These are phyloP conservation scores for Spathaspora arborariae DNA, from an alignment of 805 yeast species.

Conservation along the genomic window DNA sequence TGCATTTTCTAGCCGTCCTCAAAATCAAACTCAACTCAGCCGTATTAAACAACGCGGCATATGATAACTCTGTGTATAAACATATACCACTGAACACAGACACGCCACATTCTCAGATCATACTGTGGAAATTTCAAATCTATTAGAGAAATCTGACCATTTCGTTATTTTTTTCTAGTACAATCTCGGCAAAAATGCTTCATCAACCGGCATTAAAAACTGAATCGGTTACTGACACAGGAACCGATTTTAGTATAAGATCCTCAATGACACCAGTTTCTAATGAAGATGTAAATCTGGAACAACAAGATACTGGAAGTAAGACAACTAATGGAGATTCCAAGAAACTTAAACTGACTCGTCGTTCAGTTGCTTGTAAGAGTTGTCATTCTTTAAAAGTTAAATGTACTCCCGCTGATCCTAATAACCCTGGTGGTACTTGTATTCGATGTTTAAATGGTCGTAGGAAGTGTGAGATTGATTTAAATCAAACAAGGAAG, in stretches of 20 bases:
- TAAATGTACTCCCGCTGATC: constrained; percentile 72
- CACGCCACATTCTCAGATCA: neutral
- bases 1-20: neutral
- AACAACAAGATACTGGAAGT: neutral
- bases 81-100: neutral
- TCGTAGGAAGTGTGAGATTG: constrained; percentile 62
- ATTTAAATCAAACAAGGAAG: constrained; percentile 56
- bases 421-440: constrained; percentile 54
- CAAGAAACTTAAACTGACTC: constrained; percentile 1
- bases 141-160: no score
- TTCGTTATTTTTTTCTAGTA: no score
- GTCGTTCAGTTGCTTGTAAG: constrained; percentile 59
- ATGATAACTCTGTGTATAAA: neutral
- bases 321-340: neutral
- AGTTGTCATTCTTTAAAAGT: constrained; percentile 84
- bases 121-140: neutral
- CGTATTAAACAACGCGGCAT: neutral
- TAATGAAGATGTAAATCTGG: neutral
- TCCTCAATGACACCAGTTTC: neutral
- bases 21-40: neutral
- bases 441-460: constrained; percentile 73
- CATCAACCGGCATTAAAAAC: constrained; percentile 1
- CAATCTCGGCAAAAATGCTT: neutral
- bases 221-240: neutral
- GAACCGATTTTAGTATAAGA: neutral